phyloP scores from a whole-genome alignment of 2,329 filamentous ascomycete genomes.

The Xylaria digitata region DNA sequence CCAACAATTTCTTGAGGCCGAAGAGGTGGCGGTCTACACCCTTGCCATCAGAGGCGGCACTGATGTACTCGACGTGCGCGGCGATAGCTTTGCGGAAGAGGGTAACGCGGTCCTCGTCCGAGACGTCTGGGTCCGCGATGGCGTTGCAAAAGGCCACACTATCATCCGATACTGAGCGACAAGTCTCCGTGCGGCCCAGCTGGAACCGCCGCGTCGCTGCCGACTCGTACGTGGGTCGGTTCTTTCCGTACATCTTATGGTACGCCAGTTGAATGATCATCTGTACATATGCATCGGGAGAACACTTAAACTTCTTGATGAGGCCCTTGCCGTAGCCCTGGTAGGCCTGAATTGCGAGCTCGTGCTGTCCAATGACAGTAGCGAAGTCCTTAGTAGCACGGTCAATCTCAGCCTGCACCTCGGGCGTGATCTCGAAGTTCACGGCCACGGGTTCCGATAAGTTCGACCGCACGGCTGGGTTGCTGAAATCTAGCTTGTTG shows the following conservation, averaged over 20 bases:
- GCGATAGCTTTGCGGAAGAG: constrained; percentile 85
- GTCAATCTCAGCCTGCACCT: constrained; percentile 81
- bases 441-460: constrained; percentile 83
- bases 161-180: constrained; percentile 90
- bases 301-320: constrained; percentile 99
- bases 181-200: constrained; percentile 95
- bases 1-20: constrained; percentile 90
- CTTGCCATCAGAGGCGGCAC: constrained; percentile 87
- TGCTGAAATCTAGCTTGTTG: constrained; percentile 91
- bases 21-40: constrained; percentile 98
- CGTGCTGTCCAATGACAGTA: constrained; percentile 84
- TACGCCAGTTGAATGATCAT: constrained; percentile 99
- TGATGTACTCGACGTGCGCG: constrained; percentile 90
- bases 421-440: constrained; percentile 80
- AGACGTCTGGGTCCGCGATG: constrained; percentile 76
- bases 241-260: constrained; percentile 99
- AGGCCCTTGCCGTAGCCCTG: constrained; percentile 97
- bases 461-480: constrained; percentile 80
- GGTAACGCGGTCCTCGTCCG: constrained; percentile 73
- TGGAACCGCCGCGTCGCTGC: constrained; percentile 96
- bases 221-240: constrained; percentile 96
- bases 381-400: constrained; percentile 82
- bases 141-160: constrained; percentile 89
- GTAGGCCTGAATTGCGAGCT: constrained; percentile 93
- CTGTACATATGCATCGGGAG: constrained; percentile 96